Conservation (phyloP, 2,329 filamentous ascomycete genomes). For the Aspergillus sp. region DNA sequence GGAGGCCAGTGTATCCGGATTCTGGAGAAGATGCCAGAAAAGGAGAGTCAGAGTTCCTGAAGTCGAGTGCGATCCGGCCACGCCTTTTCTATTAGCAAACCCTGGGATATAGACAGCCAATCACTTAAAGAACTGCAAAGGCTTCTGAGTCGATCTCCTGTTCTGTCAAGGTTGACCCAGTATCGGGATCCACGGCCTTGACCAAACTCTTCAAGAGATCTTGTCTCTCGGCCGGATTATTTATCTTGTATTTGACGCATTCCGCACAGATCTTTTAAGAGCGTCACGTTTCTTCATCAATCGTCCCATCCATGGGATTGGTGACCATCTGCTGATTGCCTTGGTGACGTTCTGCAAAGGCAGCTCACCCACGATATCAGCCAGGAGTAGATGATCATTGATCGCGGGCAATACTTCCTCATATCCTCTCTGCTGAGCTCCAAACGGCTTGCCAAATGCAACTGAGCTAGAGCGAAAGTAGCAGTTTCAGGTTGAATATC, state of each 20-base stretch:
- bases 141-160: constrained; percentile 8
- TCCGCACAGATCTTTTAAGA: constrained; percentile 3
- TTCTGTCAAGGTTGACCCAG: constrained; percentile 1
- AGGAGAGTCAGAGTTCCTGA: constrained; percentile 5
- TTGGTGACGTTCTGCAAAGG: constrained; percentile 1
- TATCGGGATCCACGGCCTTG: background rate
- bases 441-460: constrained; percentile 18
- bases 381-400: constrained; percentile 4
- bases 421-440: constrained; percentile 1
- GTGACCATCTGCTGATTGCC: constrained; percentile 1
- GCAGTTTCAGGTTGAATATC: constrained; percentile 26
- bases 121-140: constrained; percentile 4
- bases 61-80: constrained; percentile 6
- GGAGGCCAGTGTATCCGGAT: background rate
- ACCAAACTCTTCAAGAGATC: constrained; percentile 1
- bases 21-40: constrained; percentile 6
- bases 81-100: background rate
- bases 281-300: constrained; percentile 3
- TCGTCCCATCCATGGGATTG: constrained; percentile 4
- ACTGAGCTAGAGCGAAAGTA: constrained; percentile 17
- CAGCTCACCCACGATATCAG: constrained; percentile 3
- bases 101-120: background rate
- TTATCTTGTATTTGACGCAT: constrained; percentile 4
- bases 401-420: constrained; percentile 4
- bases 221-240: background rate